Evolutionary conservation across 1,284 basidiomycete species (phyloP).

Genomic region (Ceratobasidium sp.): DNA sequence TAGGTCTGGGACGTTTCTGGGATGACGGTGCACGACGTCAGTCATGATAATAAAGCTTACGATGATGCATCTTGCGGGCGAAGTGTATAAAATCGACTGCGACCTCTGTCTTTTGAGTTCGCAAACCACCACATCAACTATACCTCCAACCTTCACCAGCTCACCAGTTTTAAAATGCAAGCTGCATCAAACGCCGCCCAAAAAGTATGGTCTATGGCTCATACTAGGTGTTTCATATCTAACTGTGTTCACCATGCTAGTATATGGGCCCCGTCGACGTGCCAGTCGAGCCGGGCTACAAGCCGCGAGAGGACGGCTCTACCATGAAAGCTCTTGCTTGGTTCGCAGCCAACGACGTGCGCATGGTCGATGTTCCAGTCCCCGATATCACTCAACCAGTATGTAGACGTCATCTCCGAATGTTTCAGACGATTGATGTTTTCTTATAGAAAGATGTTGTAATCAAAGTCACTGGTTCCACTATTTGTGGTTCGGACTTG

Average conservation of each 20-base stretch:
- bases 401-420: not conserved
- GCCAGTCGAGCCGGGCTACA: conserved; percentile 61
- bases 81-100: too few species aligned
- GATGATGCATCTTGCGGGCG: not conserved
- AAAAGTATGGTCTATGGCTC: conserved; percentile 50
- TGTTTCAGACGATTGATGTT: not conserved
- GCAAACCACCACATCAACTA: conserved; percentile 27
- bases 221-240: not conserved
- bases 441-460: conserved; percentile 65
- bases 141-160: not conserved
- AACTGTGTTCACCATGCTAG: conserved; percentile 48
- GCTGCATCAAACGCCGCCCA: conserved; percentile 56
- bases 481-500: conserved; percentile 75
- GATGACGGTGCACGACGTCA: conserved; percentile 22
- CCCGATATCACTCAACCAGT: conserved; percentile 73
- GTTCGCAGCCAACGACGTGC: conserved; percentile 64
- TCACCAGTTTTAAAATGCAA: conserved; percentile 52
- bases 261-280: conserved; percentile 60
- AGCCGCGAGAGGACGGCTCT: conserved; percentile 61
- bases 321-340: conserved; percentile 77
- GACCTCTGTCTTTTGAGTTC: not conserved
- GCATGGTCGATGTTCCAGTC: conserved; percentile 67
- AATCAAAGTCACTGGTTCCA: conserved; percentile 73
- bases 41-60: not conserved
- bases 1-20: too few species aligned